Conservation (phyloP, 257 asterid genomes). For the Ilex aquifolium region DNA sequence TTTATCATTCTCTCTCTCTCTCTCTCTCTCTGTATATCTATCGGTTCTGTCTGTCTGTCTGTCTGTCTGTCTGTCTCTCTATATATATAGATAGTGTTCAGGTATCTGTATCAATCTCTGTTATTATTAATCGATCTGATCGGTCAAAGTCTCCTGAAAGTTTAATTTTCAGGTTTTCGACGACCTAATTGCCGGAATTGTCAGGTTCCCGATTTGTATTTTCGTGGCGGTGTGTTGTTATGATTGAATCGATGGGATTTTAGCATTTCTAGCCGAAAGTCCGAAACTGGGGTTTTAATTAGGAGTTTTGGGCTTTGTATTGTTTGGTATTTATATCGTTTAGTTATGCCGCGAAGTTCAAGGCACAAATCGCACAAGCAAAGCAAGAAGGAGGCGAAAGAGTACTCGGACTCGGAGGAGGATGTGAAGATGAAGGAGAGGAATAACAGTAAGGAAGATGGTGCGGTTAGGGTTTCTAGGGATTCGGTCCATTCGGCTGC, state of each 20-base stretch:
- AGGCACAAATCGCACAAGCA: slow-evolving; percentile 89
- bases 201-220: slow-evolving; percentile 20
- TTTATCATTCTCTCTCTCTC: neutral
- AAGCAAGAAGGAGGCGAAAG: slow-evolving; percentile 65
- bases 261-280: slow-evolving; percentile 7
- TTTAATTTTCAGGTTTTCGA: slow-evolving; percentile 28
- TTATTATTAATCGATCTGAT: slow-evolving; percentile 37
- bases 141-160: slow-evolving; percentile 1
- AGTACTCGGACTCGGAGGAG: slow-evolving; percentile 77
- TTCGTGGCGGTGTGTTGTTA: slow-evolving; percentile 2
- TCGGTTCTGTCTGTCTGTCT: neutral
- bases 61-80: neutral
- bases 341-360: slow-evolving; percentile 80
- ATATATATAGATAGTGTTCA: neutral
- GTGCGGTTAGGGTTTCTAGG: slow-evolving; percentile 39
- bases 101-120: neutral
- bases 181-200: neutral
- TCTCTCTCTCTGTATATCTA: too few species aligned
- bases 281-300: slow-evolving; percentile 10
- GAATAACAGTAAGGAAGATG: slow-evolving; percentile 46
- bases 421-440: slow-evolving; percentile 68
- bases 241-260: slow-evolving; percentile 18
- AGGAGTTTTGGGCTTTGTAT: slow-evolving; percentile 53
- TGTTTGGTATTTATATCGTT: neutral
- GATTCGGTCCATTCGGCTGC: slow-evolving; percentile 39